A percentile compares a stretch with the other conserved stretches of the same genome.
Evolutionary conservation across 164 flowering plant species (phyloP).

Genomic region (Brasenia schreberi): DNA sequence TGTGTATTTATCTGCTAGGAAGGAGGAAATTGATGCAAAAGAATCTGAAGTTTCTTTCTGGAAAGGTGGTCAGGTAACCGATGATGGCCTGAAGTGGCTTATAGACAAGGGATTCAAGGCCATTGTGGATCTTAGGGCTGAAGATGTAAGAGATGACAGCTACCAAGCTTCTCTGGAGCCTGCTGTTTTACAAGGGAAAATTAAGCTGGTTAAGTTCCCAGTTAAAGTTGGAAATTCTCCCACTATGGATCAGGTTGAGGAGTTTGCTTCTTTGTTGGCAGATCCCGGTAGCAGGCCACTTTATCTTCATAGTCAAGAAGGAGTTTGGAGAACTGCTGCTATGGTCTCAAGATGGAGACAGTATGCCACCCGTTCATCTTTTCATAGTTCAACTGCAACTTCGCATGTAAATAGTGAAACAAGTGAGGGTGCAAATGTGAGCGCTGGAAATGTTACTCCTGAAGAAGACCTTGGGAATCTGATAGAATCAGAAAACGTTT

Average conservation of each 20-base stretch:
- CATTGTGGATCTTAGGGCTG: slow-evolving; percentile 90
- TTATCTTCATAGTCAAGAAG: slow-evolving; percentile 92
- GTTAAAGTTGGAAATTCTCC: slow-evolving; percentile 77
- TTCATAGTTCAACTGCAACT: slow-evolving; percentile 11
- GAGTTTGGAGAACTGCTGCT: slow-evolving; percentile 77
- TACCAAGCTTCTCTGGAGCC: slow-evolving; percentile 46
- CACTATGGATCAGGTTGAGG: slow-evolving; percentile 73
- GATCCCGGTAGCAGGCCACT: slow-evolving; percentile 55
- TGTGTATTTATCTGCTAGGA: slow-evolving; percentile 36
- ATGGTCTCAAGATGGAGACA: slow-evolving; percentile 97
- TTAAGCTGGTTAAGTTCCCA: slow-evolving; percentile 62
- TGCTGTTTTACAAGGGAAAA: slow-evolving; percentile 41
- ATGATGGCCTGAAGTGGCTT: slow-evolving; percentile 77
- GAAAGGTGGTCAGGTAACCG: slow-evolving; percentile 87
- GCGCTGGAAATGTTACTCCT: slow-evolving; percentile 3
- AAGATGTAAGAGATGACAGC: slow-evolving; percentile 54
- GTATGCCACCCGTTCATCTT: slow-evolving; percentile 26
- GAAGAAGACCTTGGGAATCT: slow-evolving; percentile 4
- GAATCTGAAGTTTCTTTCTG: slow-evolving; percentile 64
- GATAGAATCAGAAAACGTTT: slow-evolving; percentile 14
- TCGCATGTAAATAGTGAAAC: slow-evolving; percentile 9
- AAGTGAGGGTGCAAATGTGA: slow-evolving; percentile 5
- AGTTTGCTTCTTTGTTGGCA: slow-evolving; percentile 62
- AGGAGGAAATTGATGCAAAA: slow-evolving; percentile 24
- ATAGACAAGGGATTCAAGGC: slow-evolving; percentile 61